Conservation (phyloP, 768 basidiomycete species). For the Mycena alexandri region DNA sequence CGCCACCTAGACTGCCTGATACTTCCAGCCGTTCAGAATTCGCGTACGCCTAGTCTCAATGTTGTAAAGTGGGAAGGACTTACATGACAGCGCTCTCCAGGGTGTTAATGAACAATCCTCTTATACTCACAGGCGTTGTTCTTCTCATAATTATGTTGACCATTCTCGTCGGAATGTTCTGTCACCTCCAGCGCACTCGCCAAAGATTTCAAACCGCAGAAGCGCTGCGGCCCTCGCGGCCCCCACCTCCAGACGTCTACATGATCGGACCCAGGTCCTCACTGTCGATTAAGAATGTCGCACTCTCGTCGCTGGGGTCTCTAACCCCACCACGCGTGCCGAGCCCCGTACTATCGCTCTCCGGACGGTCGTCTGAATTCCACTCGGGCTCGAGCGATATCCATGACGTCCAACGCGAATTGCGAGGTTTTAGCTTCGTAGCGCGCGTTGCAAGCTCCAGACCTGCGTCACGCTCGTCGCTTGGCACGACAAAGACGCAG, state of each 20-base stretch:
- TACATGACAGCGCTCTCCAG: neutral
- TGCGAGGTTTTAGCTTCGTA: conserved; percentile 11
- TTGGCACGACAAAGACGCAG: conserved; percentile 18
- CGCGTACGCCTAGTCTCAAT: neutral
- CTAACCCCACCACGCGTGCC: neutral
- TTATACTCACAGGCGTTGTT: conserved; percentile 15
- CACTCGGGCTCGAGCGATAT: conserved; percentile 8
- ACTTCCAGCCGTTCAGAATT: conserved; percentile 10
- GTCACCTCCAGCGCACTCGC: neutral
- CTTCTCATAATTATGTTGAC: conserved; percentile 15
- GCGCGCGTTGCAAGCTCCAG: neutral
- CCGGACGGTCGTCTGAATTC: neutral
- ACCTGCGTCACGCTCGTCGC: conserved; percentile 21
- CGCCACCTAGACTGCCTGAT: neutral
- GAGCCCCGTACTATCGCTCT: conserved; percentile 2
- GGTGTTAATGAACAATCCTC: neutral
- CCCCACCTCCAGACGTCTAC: conserved; percentile 8
- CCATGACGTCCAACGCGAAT: conserved; percentile 10
- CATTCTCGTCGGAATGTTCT: conserved; percentile 1
- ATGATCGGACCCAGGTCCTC: neutral
- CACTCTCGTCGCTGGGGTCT: conserved; percentile 1
- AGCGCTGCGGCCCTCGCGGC: neutral
- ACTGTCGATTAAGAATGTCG: conserved; percentile 15
- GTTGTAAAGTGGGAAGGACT: too few species aligned
- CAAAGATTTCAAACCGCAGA: neutral